Evolutionary conservation across 257 asterid species (phyloP).

Genomic region (Solanum rostratum): DNA sequence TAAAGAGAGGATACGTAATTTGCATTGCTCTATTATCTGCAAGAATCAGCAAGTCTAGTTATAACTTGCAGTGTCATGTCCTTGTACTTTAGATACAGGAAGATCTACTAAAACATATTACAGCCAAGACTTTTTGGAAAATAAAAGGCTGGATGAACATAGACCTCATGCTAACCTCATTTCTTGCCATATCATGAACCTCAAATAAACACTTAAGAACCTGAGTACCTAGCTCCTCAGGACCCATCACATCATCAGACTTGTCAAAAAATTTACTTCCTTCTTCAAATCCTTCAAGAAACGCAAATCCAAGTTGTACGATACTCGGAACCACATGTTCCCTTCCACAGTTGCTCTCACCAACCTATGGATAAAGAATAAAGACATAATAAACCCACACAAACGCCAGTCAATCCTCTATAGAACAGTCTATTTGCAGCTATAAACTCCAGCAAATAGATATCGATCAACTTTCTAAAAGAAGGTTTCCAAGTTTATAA

Average conservation of each 20-base stretch:
- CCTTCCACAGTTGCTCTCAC: slow-evolving; percentile 69
- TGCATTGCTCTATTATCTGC: slow-evolving; percentile 87
- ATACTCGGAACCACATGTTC: slow-evolving; percentile 78
- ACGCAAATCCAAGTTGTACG: slow-evolving; percentile 65
- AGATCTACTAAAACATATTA: background rate
- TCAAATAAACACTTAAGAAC: slow-evolving; percentile 75
- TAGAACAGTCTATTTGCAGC: background rate
- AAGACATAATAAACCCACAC: background rate
- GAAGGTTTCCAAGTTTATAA: background rate
- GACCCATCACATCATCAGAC: slow-evolving; percentile 56
- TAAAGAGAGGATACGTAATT: slow-evolving; percentile 58
- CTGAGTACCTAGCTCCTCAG: slow-evolving; percentile 55
- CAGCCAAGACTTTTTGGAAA: background rate
- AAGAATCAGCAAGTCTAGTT: background rate
- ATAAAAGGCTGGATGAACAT: background rate
- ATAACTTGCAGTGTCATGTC: background rate
- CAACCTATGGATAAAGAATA: slow-evolving; percentile 30
- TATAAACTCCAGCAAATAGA: background rate
- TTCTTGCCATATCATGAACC: slow-evolving; percentile 80
- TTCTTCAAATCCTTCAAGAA: slow-evolving; percentile 70
- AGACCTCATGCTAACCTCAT: slow-evolving; percentile 42
- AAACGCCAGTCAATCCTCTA: background rate
- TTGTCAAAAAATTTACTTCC: slow-evolving; percentile 34
- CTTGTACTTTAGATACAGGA: background rate
- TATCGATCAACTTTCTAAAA: background rate